These are phyloP conservation scores for Emergomyces africanus DNA, from an alignment of 2,329 filamentous ascomycete species.

Conservation along the genomic window DNA sequence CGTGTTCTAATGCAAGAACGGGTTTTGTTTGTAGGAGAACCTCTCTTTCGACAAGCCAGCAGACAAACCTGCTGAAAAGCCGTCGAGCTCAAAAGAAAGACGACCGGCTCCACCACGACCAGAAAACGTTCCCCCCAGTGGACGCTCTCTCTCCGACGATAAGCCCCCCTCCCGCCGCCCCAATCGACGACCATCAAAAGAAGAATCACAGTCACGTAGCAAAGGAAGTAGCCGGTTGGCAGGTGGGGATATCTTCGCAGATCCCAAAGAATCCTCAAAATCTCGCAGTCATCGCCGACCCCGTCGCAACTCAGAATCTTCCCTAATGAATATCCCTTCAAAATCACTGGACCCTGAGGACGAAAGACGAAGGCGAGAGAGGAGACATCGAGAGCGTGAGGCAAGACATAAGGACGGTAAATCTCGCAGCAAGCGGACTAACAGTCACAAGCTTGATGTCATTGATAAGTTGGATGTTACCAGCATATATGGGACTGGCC, in stretches of 20 bases:
- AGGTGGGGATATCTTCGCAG: slow-evolving; percentile 36
- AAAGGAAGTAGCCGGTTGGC: slow-evolving; percentile 18
- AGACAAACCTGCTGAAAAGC: slow-evolving; percentile 23
- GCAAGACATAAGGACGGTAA: slow-evolving; percentile 28
- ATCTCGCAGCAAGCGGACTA: slow-evolving; percentile 25
- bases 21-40: slow-evolving; percentile 26
- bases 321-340: slow-evolving; percentile 40
- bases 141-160: slow-evolving; percentile 1
- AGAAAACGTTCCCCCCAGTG: slow-evolving; percentile 21
- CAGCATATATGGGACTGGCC: slow-evolving; percentile 83
- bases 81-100: slow-evolving; percentile 8
- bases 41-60: slow-evolving; percentile 23
- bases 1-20: slow-evolving; percentile 3
- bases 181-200: slow-evolving; percentile 14
- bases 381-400: slow-evolving; percentile 39
- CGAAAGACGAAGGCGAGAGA: slow-evolving; percentile 38
- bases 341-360: slow-evolving; percentile 37
- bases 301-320: slow-evolving; percentile 52
- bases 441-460: slow-evolving; percentile 52
- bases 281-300: slow-evolving; percentile 30
- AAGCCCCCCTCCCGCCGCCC: slow-evolving; percentile 1
- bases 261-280: slow-evolving; percentile 24
- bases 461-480: slow-evolving; percentile 97
- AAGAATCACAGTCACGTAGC: slow-evolving; percentile 9
- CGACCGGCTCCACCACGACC: slow-evolving; percentile 21